Evolutionary conservation across 331 rosid species (phyloP).

Genomic region (Dryas integrifolia): DNA sequence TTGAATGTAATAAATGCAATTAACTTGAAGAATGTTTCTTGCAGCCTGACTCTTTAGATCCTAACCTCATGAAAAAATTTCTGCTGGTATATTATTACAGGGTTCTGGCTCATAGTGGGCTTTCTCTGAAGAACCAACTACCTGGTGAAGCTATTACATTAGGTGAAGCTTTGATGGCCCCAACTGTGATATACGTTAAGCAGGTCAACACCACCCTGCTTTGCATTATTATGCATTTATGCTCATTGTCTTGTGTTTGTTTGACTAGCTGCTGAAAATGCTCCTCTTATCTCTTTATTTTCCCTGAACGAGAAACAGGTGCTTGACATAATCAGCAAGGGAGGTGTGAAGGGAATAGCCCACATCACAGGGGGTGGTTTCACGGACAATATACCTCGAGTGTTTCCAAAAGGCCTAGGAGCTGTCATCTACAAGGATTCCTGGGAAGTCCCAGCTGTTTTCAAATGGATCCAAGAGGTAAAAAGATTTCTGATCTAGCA

Average conservation of each 20-base stretch:
- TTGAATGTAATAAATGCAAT: neutral
- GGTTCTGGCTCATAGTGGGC: slow-evolving; percentile 69
- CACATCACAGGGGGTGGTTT: slow-evolving; percentile 95
- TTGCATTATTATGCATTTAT: neutral
- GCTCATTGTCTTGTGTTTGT: neutral
- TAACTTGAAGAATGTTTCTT: neutral
- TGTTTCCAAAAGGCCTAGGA: slow-evolving; percentile 85
- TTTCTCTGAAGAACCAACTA: slow-evolving; percentile 60
- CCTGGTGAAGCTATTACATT: slow-evolving; percentile 57
- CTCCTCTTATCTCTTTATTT: neutral
- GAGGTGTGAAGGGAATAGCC: slow-evolving; percentile 86
- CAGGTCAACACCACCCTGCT: slow-evolving; percentile 50
- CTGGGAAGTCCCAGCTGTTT: slow-evolving; percentile 70
- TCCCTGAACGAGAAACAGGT: slow-evolving; percentile 42
- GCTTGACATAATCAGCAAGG: slow-evolving; percentile 66
- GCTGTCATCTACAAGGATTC: slow-evolving; percentile 58
- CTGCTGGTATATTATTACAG: slow-evolving; percentile 32
- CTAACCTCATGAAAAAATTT: neutral
- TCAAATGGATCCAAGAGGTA: slow-evolving; percentile 94
- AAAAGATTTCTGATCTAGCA: neutral
- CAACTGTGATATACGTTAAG: slow-evolving; percentile 79
- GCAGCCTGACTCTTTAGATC: neutral
- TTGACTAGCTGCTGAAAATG: neutral
- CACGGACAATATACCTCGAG: slow-evolving; percentile 84
- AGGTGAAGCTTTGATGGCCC: slow-evolving; percentile 88